Conservation (phyloP, 1,139 yeast species). For the Protomyces macrosporus region DNA sequence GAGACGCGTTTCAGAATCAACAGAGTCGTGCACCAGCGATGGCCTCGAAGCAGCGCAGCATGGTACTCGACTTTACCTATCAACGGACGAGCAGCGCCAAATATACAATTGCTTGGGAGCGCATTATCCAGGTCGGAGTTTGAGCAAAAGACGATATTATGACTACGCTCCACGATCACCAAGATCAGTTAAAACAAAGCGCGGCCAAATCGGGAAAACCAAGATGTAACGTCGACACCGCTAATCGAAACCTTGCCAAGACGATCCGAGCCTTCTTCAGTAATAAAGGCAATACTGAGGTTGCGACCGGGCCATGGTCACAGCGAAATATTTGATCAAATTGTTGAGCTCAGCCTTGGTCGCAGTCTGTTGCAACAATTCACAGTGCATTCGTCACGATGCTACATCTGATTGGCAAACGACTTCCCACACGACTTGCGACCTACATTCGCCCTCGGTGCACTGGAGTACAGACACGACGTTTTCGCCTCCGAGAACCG, state of each 20-base stretch:
- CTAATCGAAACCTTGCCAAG: no score
- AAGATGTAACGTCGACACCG: no score
- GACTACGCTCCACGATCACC: no score
- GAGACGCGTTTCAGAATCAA: not conserved
- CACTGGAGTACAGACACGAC: slow-evolving; percentile 1
- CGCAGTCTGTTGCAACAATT: no score
- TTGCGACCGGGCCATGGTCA: no score
- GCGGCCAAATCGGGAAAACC: no score
- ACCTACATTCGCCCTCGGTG: not conserved
- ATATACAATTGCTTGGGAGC: not conserved
- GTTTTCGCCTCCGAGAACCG: slow-evolving; percentile 15
- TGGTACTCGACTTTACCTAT: not conserved
- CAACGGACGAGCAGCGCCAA: not conserved
- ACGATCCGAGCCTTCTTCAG: no score
- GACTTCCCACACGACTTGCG: not conserved
- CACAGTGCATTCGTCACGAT: no score
- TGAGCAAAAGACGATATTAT: not conserved
- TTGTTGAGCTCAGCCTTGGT: no score
- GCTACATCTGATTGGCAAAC: not conserved
- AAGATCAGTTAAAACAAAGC: no score
- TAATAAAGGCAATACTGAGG: no score
- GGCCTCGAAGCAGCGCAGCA: not conserved
- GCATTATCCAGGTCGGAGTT: not conserved
- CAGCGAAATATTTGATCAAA: no score
- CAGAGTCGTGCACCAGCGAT: not conserved